Evolutionary conservation across 2,329 filamentous ascomycete genomes (phyloP).

Genomic region (Fusarium piperis): DNA sequence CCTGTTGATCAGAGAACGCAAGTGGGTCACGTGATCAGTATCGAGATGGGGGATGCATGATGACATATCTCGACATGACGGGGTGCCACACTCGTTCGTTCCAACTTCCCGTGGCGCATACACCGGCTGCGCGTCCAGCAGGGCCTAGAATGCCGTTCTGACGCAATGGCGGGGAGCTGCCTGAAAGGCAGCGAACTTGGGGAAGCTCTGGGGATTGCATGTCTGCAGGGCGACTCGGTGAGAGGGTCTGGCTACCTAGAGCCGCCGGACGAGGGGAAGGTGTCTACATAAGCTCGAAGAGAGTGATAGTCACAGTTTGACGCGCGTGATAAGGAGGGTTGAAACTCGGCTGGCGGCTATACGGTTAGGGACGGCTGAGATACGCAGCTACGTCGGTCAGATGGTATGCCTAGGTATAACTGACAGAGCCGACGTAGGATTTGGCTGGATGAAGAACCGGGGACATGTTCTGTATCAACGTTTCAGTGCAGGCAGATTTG

Average conservation of each 20-base stretch:
- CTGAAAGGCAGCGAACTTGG: background rate
- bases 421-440: constrained; percentile 26
- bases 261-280: background rate
- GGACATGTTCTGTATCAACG: background rate
- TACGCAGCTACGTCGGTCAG: constrained; percentile 1
- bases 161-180: constrained; percentile 16
- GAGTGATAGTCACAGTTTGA: background rate
- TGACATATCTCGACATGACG: constrained; percentile 29
- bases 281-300: background rate
- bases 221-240: constrained; percentile 10
- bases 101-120: constrained; percentile 25
- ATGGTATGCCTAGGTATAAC: background rate
- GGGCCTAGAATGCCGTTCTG: constrained; percentile 20
- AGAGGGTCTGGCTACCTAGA: background rate
- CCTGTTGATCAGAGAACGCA: constrained; percentile 4
- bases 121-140: constrained; percentile 23
- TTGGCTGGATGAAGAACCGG: background rate
- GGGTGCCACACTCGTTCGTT: constrained; percentile 28
- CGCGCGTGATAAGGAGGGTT: background rate
- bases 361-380: constrained; percentile 11
- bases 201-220: background rate
- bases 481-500: background rate
- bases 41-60: constrained; percentile 17
- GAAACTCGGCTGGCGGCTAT: constrained; percentile 10
- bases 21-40: constrained; percentile 25